Evolutionary conservation across 148 eudicot genomes (phyloP).

Genomic region (Rhododendron molle): DNA sequence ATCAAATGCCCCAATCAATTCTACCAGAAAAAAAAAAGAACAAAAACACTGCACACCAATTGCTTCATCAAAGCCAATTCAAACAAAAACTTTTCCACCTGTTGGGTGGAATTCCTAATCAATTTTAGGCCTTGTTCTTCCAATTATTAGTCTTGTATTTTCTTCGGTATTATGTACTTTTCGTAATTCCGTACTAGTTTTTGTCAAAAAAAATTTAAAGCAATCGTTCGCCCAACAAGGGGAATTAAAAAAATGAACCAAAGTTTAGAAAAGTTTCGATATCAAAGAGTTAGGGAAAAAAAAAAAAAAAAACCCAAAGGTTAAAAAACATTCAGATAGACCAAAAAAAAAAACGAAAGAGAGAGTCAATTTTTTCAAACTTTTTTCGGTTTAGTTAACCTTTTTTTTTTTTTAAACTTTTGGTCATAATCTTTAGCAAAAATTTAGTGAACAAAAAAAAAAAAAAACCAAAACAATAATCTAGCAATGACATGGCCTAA

Average conservation of each 20-base stretch:
- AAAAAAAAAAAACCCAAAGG: too few relatives aligned
- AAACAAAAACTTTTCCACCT: not conserved
- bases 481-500: not conserved
- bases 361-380: not conserved
- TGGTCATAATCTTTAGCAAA: too few relatives aligned
- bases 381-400: not conserved
- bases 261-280: too few relatives aligned
- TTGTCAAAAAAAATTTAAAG: too few relatives aligned
- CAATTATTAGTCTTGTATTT: too few relatives aligned
- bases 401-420: too few relatives aligned
- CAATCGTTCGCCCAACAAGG: not conserved
- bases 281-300: too few relatives aligned
- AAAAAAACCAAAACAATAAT: not conserved
- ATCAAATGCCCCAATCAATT: slow-evolving; percentile 27
- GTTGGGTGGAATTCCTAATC: not conserved
- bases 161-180: not conserved
- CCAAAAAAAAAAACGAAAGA: too few relatives aligned
- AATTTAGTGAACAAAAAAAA: too few relatives aligned
- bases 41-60: not conserved
- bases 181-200: not conserved
- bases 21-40: not conserved
- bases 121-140: not conserved
- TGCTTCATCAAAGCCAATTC: not conserved
- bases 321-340: too few relatives aligned
- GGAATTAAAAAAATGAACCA: too few relatives aligned